Conservation (phyloP, 1,139 yeast species). For the Kodamaea sp. region DNA sequence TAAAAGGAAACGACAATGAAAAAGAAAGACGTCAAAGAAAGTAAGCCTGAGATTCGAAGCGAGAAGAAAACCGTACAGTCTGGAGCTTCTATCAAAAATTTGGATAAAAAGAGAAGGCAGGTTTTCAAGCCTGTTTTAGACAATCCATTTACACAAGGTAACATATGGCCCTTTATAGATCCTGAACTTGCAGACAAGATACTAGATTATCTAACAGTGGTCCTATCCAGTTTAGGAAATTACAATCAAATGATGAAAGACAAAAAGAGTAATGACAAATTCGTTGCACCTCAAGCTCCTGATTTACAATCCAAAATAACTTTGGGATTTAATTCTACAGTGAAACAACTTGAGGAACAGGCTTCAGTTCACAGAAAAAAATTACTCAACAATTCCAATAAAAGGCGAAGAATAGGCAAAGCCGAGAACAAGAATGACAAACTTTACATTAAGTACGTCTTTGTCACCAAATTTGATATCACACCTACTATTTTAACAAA, state of each 20-base stretch:
- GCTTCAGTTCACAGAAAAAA: constrained; percentile 24
- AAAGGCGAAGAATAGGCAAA: constrained; percentile 9
- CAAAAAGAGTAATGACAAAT: constrained; percentile 3
- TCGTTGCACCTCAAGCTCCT: constrained; percentile 19
- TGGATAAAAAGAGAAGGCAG: constrained; percentile 37
- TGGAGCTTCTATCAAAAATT: neutral
- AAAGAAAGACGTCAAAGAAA: too few species aligned
- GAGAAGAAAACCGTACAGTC: too few species aligned
- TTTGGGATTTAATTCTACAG: constrained; percentile 56
- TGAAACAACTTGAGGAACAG: constrained; percentile 47
- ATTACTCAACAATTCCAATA: constrained; percentile 3
- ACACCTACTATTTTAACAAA: constrained; percentile 44
- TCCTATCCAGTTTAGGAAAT: constrained; percentile 36
- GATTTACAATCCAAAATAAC: constrained; percentile 25
- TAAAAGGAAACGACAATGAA: too few species aligned
- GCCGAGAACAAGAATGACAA: constrained; percentile 10
- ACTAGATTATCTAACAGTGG: constrained; percentile 35
- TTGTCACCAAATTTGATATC: constrained; percentile 55
- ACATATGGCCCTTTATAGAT: constrained; percentile 50
- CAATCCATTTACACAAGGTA: constrained; percentile 52
- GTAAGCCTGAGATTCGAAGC: too few species aligned
- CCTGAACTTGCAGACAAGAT: constrained; percentile 36
- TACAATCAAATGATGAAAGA: constrained; percentile 22
- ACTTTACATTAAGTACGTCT: constrained; percentile 35
- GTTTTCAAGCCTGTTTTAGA: constrained; percentile 60